Evolutionary conservation across 768 basidiomycete species (phyloP).

Genomic region (Hemileccinum impolitum): DNA sequence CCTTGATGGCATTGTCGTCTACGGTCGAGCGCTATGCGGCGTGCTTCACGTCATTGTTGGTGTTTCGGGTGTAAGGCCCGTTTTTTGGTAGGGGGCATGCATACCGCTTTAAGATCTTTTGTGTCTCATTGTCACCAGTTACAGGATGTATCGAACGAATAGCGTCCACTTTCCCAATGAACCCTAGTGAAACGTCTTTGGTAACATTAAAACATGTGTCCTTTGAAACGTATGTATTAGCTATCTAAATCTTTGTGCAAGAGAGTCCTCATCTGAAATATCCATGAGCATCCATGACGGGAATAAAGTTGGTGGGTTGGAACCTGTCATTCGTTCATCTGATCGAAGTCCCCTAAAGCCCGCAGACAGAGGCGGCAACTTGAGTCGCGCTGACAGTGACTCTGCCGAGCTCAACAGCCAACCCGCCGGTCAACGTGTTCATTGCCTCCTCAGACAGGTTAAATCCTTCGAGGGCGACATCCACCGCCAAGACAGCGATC

Average conservation of each 20-base stretch:
- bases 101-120: not conserved
- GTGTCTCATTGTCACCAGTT: not conserved
- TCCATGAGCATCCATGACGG: not conserved
- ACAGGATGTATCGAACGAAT: conserved; percentile 1
- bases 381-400: conserved; percentile 42
- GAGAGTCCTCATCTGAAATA: not conserved
- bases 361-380: conserved; percentile 48
- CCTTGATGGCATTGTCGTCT: conserved; percentile 52
- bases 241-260: not conserved
- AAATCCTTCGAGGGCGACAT: conserved; percentile 34
- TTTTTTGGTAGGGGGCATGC: not conserved
- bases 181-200: not conserved
- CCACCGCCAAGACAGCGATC: conserved; percentile 29
- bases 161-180: not conserved
- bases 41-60: conserved; percentile 42
- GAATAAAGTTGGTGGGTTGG: not conserved
- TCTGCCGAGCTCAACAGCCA: conserved; percentile 46
- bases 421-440: conserved; percentile 48
- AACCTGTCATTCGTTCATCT: not conserved
- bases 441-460: conserved; percentile 52
- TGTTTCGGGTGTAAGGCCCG: conserved; percentile 42
- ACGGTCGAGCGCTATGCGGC: conserved; percentile 49
- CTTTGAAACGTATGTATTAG: not conserved
- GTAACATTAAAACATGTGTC: not conserved
- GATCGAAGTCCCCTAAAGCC: conserved; percentile 18